Evolutionary conservation across 331 rosid species (phyloP), one percentile per base, ranked within the genome.

Genomic region (Cydonia oblonga): DNA sequence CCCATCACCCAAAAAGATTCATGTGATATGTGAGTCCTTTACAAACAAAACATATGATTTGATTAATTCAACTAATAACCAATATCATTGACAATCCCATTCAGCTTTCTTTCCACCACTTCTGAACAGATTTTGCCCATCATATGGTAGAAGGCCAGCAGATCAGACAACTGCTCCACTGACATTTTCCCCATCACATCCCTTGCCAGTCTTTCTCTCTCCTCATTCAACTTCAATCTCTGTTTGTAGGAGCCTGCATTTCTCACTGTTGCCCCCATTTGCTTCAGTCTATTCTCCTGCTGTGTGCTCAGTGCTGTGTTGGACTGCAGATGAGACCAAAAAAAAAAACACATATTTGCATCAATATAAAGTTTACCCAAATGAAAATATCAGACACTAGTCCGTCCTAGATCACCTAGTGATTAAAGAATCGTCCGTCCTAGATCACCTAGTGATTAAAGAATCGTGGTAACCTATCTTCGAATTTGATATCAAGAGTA

Each of bases 261-360:
- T 78, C 97, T 93, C 19, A 93, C 96, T 56, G 98, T 93, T 83
- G 98, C 98, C 4, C 98, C 98, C 96, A 93, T 90, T 77, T 90
- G 96, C 88, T 90, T 93, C 26, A 93, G 18, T 79, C 97, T 86
- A 1, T 84, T 89, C 74, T 90, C 92, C 82, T 93, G 97, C 20
- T 89, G 90, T 75, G 71, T 76, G 62, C 92, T 93, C 84, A 93
- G 73, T 3, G 90, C 96, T 53, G 87, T 89, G 79, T 93, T 93
- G 32, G 97, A 86, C 98, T 93, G 80, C 85, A 82, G 52, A 70
- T 5, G 24, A 60, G 52, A 20, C 30, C 7, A 18, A 9, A 38
- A 38, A 9, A 38, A 29, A 29, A 29, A 29, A 38, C 4, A 38
- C 13, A 3, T 9, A 9, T 9, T 38, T 38, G 42, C 42, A 38